Conservation (phyloP, 106 monocot species). For the Dioscorea alata region DNA sequence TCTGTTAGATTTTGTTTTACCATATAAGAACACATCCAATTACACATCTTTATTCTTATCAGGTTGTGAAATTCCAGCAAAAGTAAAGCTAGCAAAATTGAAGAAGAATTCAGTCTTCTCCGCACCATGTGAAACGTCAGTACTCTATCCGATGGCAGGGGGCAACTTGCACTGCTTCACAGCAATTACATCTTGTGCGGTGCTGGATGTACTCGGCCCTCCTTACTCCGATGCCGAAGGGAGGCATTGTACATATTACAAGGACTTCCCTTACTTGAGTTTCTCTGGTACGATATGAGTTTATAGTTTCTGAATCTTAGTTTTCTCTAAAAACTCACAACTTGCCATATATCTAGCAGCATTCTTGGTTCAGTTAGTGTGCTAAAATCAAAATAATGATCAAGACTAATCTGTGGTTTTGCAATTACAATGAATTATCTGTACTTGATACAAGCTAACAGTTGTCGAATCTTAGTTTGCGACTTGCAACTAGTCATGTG, state of each 20-base stretch:
- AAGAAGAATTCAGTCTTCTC: conserved; percentile 49
- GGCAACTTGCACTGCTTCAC: conserved; percentile 89
- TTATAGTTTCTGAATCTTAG: not conserved
- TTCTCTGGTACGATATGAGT: conserved; percentile 33
- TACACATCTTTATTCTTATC: not conserved
- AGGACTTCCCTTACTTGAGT: conserved; percentile 29
- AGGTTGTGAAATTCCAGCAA: conserved; percentile 12
- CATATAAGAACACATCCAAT: not conserved
- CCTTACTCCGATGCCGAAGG: conserved; percentile 67
- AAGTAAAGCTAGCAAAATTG: conserved; percentile 47
- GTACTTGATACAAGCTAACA: not conserved
- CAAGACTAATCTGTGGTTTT: not conserved
- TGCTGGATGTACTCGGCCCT: conserved; percentile 87
- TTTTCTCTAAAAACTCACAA: not conserved
- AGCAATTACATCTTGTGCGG: conserved; percentile 63
- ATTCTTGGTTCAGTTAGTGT: not conserved
- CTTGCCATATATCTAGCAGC: not conserved
- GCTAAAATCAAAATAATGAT: not conserved
- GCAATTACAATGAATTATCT: not conserved
- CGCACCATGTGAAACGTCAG: conserved; percentile 70
- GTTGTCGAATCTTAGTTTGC: not conserved
- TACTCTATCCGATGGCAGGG: conserved; percentile 72
- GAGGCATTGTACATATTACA: conserved; percentile 80
- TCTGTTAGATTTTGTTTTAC: conserved; percentile 3
- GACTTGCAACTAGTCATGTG: not conserved